Evolutionary conservation across 1,284 basidiomycete species (phyloP).

Genomic region (Puccinia triticina): DNA sequence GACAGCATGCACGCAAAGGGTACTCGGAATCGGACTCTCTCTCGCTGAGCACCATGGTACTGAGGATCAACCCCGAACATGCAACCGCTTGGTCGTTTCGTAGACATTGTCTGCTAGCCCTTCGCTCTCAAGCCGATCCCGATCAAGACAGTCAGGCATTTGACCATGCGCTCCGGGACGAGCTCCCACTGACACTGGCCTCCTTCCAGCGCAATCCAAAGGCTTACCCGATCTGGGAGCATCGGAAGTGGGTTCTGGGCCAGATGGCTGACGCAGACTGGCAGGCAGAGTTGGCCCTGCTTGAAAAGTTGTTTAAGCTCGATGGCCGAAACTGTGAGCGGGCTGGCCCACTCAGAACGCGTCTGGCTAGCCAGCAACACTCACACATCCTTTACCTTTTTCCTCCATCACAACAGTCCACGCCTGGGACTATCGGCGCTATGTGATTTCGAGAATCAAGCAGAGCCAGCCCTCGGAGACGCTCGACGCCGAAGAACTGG

Average conservation of each 20-base stretch:
- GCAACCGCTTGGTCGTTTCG: conserved; percentile 46
- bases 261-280: conserved; percentile 75
- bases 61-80: conserved; percentile 45
- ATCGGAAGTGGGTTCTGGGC: conserved; percentile 87
- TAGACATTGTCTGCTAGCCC: conserved; percentile 30
- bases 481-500: conserved; percentile 67
- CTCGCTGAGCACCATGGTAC: conserved; percentile 24
- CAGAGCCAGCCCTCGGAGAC: conserved; percentile 62
- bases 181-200: conserved; percentile 77
- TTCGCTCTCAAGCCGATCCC: neutral
- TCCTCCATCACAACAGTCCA: conserved; percentile 65
- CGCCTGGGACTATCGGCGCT: conserved; percentile 88
- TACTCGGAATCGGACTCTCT: conserved; percentile 22
- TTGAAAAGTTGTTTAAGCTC: conserved; percentile 83
- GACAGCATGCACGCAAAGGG: conserved; percentile 18
- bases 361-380: neutral
- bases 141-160: conserved; percentile 1
- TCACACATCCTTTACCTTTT: neutral
- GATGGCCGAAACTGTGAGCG: conserved; percentile 85
- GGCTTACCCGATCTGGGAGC: conserved; percentile 96
- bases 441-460: conserved; percentile 72
- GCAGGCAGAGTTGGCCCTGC: conserved; percentile 78
- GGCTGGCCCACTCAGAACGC: conserved; percentile 27
- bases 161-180: conserved; percentile 64
- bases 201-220: conserved; percentile 83